Conservation (phyloP, 139 green algal species). For the Chlamydomonas incerta region DNA sequence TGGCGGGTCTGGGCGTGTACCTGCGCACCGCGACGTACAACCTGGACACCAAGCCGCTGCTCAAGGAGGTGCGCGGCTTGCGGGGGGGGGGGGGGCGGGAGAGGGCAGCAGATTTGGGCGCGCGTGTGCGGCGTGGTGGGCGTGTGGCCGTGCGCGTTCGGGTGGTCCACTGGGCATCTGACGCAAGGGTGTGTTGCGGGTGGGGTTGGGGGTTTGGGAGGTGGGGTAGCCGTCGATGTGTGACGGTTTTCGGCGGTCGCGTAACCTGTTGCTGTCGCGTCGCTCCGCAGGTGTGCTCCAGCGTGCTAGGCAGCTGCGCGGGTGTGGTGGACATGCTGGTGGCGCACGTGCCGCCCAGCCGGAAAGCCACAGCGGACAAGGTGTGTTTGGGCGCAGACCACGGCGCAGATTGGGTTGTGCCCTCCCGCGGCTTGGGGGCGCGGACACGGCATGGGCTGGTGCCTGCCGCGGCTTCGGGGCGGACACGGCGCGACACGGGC, state of each 20-base stretch:
- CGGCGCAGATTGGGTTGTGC: too few species aligned
- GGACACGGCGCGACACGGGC: too few species aligned
- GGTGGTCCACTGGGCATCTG: too few species aligned
- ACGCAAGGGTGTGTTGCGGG: neutral
- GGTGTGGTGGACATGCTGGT: constrained; percentile 96
- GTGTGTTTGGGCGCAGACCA: too few species aligned
- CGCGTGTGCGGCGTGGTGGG: too few species aligned
- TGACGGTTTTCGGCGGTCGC: neutral
- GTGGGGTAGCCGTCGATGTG: too few species aligned
- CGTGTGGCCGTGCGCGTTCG: too few species aligned
- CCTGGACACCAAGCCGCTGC: constrained; percentile 92
- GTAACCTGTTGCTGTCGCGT: neutral
- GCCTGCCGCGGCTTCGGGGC: too few species aligned
- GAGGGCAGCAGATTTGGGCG: too few species aligned
- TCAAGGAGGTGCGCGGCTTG: constrained; percentile 75
- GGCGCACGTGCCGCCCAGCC: constrained; percentile 83
- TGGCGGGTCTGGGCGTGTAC: constrained; percentile 87
- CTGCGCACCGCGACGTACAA: constrained; percentile 80
- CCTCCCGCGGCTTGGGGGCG: too few species aligned
- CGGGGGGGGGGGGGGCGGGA: neutral
- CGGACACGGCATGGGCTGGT: too few species aligned
- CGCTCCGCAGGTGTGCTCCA: constrained; percentile 46
- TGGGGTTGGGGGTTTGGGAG: too few species aligned
- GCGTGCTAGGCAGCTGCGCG: constrained; percentile 80
- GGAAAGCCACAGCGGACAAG: constrained; percentile 62